These are phyloP conservation scores for Fusarium praegraminearum DNA, from an alignment of 2,329 filamentous ascomycete species.

Conservation along the genomic window DNA sequence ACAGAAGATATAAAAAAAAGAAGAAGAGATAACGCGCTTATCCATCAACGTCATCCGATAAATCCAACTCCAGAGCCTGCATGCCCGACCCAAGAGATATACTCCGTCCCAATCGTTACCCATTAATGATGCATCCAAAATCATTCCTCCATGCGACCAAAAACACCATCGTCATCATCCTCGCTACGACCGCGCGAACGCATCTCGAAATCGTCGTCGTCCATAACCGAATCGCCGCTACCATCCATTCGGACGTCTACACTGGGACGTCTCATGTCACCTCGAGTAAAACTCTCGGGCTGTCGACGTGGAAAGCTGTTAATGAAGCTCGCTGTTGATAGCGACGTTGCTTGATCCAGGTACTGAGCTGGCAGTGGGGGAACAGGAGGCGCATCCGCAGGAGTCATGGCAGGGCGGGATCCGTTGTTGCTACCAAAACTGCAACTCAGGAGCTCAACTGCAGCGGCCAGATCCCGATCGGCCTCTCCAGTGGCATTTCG, in stretches of 20 bases:
- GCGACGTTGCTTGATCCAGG: conserved; percentile 68
- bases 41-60: conserved; percentile 52
- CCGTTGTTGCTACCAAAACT: conserved; percentile 84
- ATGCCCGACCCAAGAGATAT: conserved; percentile 49
- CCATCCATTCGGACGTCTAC: conserved; percentile 77
- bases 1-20: conserved; percentile 66
- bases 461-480: conserved; percentile 88
- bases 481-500: conserved; percentile 81
- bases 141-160: conserved; percentile 95
- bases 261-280: conserved; percentile 62
- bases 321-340: conserved; percentile 72
- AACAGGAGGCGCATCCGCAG: conserved; percentile 84
- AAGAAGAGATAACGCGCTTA: conserved; percentile 53
- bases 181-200: conserved; percentile 75
- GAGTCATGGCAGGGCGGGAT: conserved; percentile 72
- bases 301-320: conserved; percentile 71
- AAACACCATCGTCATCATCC: conserved; percentile 95
- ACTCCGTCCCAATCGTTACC: conserved; percentile 44
- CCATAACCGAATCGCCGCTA: conserved; percentile 71
- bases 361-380: conserved; percentile 87
- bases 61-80: conserved; percentile 51
- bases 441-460: conserved; percentile 89
- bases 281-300: conserved; percentile 74
- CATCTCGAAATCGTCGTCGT: conserved; percentile 75
- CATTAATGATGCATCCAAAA: conserved; percentile 45